Evolutionary conservation across 441 rosid species (phyloP).

Genomic region (Raphanus hybrid): DNA sequence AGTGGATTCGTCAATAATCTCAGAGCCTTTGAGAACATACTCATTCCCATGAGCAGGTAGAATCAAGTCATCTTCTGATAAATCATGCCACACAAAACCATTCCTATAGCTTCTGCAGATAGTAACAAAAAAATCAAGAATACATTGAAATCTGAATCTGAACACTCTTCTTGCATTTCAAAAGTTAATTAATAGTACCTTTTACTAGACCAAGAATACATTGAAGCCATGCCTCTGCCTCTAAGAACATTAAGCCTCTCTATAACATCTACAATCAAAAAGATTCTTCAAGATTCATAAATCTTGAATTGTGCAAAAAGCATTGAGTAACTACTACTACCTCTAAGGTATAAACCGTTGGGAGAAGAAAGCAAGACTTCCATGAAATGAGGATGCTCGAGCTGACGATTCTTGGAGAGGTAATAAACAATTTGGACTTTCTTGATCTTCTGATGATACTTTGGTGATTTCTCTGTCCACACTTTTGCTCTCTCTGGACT

Average conservation of each 20-base stretch:
- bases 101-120: conserved; percentile 69
- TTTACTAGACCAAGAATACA: conserved; percentile 77
- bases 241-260: conserved; percentile 69
- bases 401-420: conserved; percentile 85
- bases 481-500: conserved; percentile 97
- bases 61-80: conserved; percentile 68
- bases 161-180: neutral
- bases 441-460: conserved; percentile 67
- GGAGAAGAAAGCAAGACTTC: conserved; percentile 79
- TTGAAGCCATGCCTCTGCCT: conserved; percentile 73
- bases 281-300: conserved; percentile 1
- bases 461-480: conserved; percentile 92
- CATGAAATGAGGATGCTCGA: conserved; percentile 98
- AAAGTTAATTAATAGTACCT: conserved; percentile 37
- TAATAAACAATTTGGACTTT: conserved; percentile 93
- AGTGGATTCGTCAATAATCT: conserved; percentile 63
- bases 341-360: conserved; percentile 79
- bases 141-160: conserved; percentile 12
- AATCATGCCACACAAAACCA: conserved; percentile 83
- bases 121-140: conserved; percentile 26
- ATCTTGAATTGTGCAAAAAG: neutral
- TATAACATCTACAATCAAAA: conserved; percentile 53
- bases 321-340: conserved; percentile 37
- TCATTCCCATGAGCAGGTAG: conserved; percentile 74
- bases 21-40: conserved; percentile 79